Percentiles rank a stretch among this genome's conserved stretches.
phyloP scores from a whole-genome alignment of 108 stramenopile genomes.

The Discostella stelligeroides region DNA sequence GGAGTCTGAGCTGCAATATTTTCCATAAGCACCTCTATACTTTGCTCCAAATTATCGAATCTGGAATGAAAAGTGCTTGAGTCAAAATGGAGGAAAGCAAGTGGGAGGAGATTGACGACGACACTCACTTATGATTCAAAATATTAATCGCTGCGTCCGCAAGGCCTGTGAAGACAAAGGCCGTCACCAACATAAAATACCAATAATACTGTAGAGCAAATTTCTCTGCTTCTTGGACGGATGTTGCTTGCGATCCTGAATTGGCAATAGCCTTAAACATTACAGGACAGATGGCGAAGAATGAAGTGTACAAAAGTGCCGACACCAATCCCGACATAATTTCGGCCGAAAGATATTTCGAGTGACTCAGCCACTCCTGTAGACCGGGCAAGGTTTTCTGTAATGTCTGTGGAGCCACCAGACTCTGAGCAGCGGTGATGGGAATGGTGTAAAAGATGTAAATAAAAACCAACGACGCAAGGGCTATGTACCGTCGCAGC shows the following conservation, averaged over 20 bases:
- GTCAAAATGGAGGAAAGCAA: background rate
- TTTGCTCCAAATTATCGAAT: constrained; percentile 51
- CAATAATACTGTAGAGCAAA: constrained; percentile 82
- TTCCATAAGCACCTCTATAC: constrained; percentile 43
- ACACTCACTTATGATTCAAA: constrained; percentile 46
- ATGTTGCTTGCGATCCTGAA: constrained; percentile 78
- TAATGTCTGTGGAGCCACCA: constrained; percentile 54
- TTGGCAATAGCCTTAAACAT: constrained; percentile 91
- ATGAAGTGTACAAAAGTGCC: constrained; percentile 67
- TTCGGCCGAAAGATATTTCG: constrained; percentile 42
- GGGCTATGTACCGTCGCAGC: constrained; percentile 56
- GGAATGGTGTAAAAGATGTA: constrained; percentile 86
- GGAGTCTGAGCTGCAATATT: constrained; percentile 71
- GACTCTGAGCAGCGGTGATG: constrained; percentile 49
- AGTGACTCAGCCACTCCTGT: constrained; percentile 32
- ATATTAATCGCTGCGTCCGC: constrained; percentile 61
- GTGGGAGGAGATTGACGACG: background rate
- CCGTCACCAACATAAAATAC: constrained; percentile 85
- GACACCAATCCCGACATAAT: constrained; percentile 68
- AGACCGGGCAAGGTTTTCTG: constrained; percentile 57
- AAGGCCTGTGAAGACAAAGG: constrained; percentile 74
- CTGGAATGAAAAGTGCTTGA: background rate
- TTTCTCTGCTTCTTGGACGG: constrained; percentile 68
- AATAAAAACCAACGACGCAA: constrained; percentile 54
- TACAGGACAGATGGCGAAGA: constrained; percentile 82